These are phyloP conservation scores for Fusarium sp. DNA, from an alignment of 2,329 filamentous ascomycete genomes.

Conservation along the genomic window DNA sequence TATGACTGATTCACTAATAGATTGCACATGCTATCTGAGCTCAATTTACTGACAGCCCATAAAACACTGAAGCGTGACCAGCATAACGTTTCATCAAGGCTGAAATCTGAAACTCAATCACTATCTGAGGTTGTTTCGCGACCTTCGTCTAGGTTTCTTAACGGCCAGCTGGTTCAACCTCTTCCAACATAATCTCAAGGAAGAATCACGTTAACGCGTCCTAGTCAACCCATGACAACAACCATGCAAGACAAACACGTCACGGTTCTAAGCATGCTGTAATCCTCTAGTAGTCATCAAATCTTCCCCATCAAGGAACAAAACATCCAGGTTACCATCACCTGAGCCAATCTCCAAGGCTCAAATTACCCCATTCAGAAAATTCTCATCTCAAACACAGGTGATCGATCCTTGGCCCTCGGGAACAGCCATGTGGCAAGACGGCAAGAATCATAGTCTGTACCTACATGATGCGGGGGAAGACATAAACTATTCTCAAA, in stretches of 20 bases:
- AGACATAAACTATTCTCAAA: conserved; percentile 10
- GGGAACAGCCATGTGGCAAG: neutral
- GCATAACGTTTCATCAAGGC: too few species aligned
- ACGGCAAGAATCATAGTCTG: conserved; percentile 13
- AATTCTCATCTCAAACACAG: neutral
- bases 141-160: too few species aligned
- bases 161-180: neutral
- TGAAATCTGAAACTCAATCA: too few species aligned
- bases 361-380: neutral
- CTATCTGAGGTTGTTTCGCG: too few species aligned
- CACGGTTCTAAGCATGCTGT: neutral
- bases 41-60: too few species aligned
- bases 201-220: neutral
- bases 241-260: neutral
- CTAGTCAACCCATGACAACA: neutral
- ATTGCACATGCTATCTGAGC: too few species aligned
- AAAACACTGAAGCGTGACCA: too few species aligned
- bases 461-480: neutral
- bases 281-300: rapidly evolving
- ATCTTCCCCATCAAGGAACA: rapidly evolving
- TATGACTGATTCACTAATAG: too few species aligned
- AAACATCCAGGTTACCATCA: neutral
- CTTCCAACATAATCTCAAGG: neutral
- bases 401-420: neutral
- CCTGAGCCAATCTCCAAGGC: neutral